phyloP scores from a whole-genome alignment of 2,329 filamentous ascomycete species.

The Colletotrichum gloeosporioides region DNA sequence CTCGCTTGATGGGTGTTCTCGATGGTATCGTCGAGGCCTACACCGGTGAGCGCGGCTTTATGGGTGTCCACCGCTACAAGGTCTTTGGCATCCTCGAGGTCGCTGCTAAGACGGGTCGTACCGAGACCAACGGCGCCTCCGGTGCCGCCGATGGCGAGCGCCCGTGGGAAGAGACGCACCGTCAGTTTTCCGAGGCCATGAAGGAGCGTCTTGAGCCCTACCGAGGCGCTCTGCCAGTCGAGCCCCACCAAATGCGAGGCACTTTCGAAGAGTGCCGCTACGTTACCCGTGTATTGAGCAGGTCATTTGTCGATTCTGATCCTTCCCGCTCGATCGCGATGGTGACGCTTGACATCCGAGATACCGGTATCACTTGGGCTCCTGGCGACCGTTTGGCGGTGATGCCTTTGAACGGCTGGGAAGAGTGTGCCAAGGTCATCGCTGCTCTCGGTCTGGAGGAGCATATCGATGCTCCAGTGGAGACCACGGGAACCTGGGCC shows the following conservation, averaged over 20 bases:
- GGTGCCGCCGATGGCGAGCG: slow-evolving; percentile 46
- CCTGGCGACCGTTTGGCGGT: slow-evolving; percentile 58
- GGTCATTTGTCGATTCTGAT: slow-evolving; percentile 53
- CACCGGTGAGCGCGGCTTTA: slow-evolving; percentile 59
- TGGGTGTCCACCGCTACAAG: slow-evolving; percentile 61
- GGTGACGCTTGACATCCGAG: slow-evolving; percentile 56
- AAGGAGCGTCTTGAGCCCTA: slow-evolving; percentile 58
- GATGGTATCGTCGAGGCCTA: slow-evolving; percentile 62
- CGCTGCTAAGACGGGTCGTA: slow-evolving; percentile 58
- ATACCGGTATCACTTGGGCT: slow-evolving; percentile 58
- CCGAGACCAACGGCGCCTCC: slow-evolving; percentile 57
- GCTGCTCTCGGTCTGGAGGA: slow-evolving; percentile 55
- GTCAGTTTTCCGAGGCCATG: slow-evolving; percentile 57
- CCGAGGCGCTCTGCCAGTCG: slow-evolving; percentile 48
- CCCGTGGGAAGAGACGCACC: slow-evolving; percentile 56
- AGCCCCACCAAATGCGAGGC: slow-evolving; percentile 59
- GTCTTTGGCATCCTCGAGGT: slow-evolving; percentile 61
- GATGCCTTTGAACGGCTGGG: slow-evolving; percentile 60
- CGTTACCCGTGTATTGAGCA: slow-evolving; percentile 44
- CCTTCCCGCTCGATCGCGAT: slow-evolving; percentile 49
- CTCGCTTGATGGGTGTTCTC: slow-evolving; percentile 54
- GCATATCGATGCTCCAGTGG: slow-evolving; percentile 45
- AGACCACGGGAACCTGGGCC: slow-evolving; percentile 45
- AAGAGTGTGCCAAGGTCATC: slow-evolving; percentile 58
- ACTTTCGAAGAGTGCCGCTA: slow-evolving; percentile 61